Evolutionary conservation across 805 yeast species (phyloP).

Genomic region (Peterozyma toletana): DNA sequence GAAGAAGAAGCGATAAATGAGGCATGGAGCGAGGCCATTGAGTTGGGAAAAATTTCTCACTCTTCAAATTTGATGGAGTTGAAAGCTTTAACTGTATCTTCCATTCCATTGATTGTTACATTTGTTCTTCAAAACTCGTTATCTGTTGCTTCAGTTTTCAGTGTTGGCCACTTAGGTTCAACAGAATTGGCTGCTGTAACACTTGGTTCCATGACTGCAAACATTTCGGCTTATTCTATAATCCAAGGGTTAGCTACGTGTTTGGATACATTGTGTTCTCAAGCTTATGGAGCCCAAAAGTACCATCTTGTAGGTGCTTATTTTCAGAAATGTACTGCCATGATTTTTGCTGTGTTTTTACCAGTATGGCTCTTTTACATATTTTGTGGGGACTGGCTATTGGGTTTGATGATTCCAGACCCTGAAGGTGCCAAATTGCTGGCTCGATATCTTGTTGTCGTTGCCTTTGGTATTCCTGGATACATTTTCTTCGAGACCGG

Average conservation of each 20-base stretch:
- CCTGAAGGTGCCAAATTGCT: slow-evolving; percentile 38
- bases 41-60: not conserved
- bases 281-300: slow-evolving; percentile 50
- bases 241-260: slow-evolving; percentile 54
- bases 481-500: slow-evolving; percentile 49
- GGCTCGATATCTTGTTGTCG: slow-evolving; percentile 36
- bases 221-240: slow-evolving; percentile 47
- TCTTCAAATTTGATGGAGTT: slow-evolving; percentile 13
- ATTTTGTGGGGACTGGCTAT: slow-evolving; percentile 34
- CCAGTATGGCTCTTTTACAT: slow-evolving; percentile 34
- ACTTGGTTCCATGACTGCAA: slow-evolving; percentile 49
- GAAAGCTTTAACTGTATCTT: slow-evolving; percentile 23
- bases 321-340: slow-evolving; percentile 41
- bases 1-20: not conserved
- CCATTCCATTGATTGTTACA: slow-evolving; percentile 45
- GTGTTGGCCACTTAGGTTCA: slow-evolving; percentile 56
- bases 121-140: slow-evolving; percentile 48
- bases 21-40: slow-evolving; percentile 2
- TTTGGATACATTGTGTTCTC: slow-evolving; percentile 52
- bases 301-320: slow-evolving; percentile 43
- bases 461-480: slow-evolving; percentile 50
- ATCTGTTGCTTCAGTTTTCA: slow-evolving; percentile 45
- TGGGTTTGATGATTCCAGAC: slow-evolving; percentile 39
- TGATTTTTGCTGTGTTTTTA: slow-evolving; percentile 31
- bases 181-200: slow-evolving; percentile 52